Percentiles rank a stretch among this genome's conserved stretches.
phyloP scores from a whole-genome alignment of 2,329 filamentous ascomycete genomes.

The Cladophialophora exuberans region DNA sequence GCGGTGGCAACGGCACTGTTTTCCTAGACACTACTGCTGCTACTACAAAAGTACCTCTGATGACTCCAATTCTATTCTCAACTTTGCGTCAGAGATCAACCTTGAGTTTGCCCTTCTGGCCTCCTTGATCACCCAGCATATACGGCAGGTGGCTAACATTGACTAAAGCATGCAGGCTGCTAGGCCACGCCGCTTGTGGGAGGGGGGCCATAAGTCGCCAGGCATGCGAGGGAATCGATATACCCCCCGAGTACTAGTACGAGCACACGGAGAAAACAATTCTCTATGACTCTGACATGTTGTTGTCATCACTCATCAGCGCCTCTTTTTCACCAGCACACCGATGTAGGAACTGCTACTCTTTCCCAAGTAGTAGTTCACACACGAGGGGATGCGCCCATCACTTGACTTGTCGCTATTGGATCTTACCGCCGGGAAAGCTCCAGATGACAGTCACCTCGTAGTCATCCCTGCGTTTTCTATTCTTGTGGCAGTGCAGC shows the following conservation, averaged over 20 bases:
- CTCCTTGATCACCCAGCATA: slow-evolving; percentile 4
- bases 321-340: not conserved
- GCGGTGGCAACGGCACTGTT: not conserved
- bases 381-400: not conserved
- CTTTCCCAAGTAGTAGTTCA: not conserved
- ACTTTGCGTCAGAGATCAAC: slow-evolving; percentile 18
- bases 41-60: slow-evolving; percentile 15
- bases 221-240: not conserved
- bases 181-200: no score
- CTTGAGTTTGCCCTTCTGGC: not conserved
- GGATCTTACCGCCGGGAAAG: slow-evolving; percentile 10
- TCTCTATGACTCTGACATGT: not conserved
- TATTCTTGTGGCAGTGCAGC: slow-evolving; percentile 11
- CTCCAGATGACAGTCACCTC: not conserved
- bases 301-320: slow-evolving; percentile 2
- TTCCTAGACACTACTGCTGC: not conserved
- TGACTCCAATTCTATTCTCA: slow-evolving; percentile 8
- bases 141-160: slow-evolving; percentile 5
- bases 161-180: slow-evolving; percentile 1
- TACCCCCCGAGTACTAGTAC: no score
- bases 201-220: no score
- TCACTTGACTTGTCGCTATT: slow-evolving; percentile 6
- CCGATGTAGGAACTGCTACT: not conserved
- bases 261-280: no score
- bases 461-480: not conserved